A percentile compares a stretch with the other conserved stretches of the same genome.
These are phyloP conservation scores for Camellia japonica DNA, from an alignment of 148 eudicot species.

Conservation along the genomic window DNA sequence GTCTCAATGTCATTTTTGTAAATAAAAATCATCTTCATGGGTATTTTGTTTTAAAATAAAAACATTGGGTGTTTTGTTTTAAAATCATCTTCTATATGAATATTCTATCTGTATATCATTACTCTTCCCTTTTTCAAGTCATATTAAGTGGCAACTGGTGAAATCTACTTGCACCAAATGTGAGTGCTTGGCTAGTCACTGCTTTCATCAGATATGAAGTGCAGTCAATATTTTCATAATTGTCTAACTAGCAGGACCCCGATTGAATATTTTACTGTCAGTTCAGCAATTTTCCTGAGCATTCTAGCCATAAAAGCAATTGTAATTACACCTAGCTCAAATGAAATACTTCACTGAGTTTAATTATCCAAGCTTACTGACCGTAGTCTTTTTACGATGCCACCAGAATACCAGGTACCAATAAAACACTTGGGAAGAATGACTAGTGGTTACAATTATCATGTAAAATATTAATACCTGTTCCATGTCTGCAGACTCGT, in stretches of 20 bases:
- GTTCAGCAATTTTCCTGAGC: neutral
- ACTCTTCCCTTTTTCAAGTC: neutral
- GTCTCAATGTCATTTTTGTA: no score
- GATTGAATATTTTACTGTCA: neutral
- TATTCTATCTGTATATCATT: no score
- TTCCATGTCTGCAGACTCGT: slow-evolving; percentile 45
- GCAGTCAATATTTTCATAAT: neutral
- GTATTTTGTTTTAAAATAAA: no score
- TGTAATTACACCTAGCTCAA: neutral
- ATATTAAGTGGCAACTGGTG: neutral
- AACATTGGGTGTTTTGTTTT: no score
- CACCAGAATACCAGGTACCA: neutral
- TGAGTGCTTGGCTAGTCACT: neutral
- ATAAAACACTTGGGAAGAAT: neutral
- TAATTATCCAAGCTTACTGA: neutral
- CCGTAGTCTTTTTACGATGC: neutral
- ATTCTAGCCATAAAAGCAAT: neutral
- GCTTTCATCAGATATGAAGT: neutral
- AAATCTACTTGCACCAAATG: neutral
- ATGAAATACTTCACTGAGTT: neutral
- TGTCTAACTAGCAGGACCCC: neutral
- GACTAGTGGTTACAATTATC: neutral
- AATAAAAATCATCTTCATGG: no score
- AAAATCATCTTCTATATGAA: no score
- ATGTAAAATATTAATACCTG: slow-evolving; percentile 28